phyloP scores from a whole-genome alignment of 2,329 filamentous ascomycete genomes.

The Claviceps paspali region DNA sequence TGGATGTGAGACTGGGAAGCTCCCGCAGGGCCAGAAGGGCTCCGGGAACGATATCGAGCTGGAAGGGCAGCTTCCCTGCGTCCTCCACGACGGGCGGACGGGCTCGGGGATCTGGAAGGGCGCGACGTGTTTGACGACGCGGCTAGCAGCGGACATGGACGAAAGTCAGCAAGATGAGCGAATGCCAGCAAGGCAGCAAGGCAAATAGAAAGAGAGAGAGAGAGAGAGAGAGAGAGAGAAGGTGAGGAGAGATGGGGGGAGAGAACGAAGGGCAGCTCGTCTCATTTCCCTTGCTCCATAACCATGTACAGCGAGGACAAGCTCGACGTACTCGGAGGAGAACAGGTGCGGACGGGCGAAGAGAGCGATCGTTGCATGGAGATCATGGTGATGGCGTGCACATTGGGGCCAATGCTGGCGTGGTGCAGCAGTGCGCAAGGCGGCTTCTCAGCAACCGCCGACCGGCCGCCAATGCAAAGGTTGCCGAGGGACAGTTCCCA shows the following conservation, averaged over 20 bases:
- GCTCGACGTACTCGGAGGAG: conserved; percentile 43
- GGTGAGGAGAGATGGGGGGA: too few species aligned
- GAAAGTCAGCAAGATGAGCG: conserved; percentile 14
- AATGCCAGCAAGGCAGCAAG: neutral
- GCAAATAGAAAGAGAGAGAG: too few species aligned
- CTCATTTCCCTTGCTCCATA: neutral
- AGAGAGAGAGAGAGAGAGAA: too few species aligned
- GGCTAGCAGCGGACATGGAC: conserved; percentile 12
- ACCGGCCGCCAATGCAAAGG: conserved; percentile 8
- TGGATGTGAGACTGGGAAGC: conserved; percentile 22
- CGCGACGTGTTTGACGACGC: conserved; percentile 17
- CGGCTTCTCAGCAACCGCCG: conserved; percentile 15
- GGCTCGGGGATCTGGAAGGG: conserved; percentile 37
- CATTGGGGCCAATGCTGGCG: conserved; percentile 14
- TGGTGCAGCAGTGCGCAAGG: conserved; percentile 17
- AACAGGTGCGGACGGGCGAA: conserved; percentile 43
- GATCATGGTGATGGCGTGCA: conserved; percentile 39
- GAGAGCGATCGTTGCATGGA: conserved; percentile 48
- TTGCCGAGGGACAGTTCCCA: neutral
- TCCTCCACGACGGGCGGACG: conserved; percentile 36
- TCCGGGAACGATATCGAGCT: conserved; percentile 37
- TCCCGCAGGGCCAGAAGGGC: conserved; percentile 35
- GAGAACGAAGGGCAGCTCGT: too few species aligned
- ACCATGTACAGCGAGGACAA: neutral
- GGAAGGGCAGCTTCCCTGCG: conserved; percentile 25